Base-by-base conservation (phyloP, 345 rosid species). In the Boechera divaricarpa region DNA sequence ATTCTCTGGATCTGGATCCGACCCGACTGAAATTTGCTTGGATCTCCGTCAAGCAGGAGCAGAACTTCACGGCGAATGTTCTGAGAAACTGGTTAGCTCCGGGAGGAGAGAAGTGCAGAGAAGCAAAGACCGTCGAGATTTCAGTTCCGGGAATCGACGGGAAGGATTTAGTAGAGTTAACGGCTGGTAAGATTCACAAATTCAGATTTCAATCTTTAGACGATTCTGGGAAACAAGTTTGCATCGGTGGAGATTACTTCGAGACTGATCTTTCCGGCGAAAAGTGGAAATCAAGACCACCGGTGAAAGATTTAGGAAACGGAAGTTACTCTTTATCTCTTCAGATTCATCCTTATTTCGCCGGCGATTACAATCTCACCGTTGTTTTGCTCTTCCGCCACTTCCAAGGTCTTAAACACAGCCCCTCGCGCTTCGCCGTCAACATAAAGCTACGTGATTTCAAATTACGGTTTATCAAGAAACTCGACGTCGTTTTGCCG, bases 261-360 rank as follows among this genome's bases (percentile, higher is more conserved):
- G 98, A 94, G 78, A 80, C 87, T 0, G 98, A 91, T 85, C 90
- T 94, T 26, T 90, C 96, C 3, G 97, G 98, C 3, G 89, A 85
- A 38, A 76, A 84, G 38, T 94, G 98, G 97, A 94, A 90, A 74
- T 91, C 96, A 1, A 70, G 94, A 80, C 98, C 98, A 13, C 72
- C 77, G 51, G 86, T 94, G 31, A 89, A 73, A 62, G 96, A 94
- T 76, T 86, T 94, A 7, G 86, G 86, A 35, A 86, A 94, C 64
- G 97, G 97, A 7, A 83, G 90, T 5, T 94, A 94, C 81, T 84
- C 86, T 1, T 26, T 91, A 39, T 72, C 83, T 5, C 78, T 94
- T 39, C 98, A 91, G 73, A 84, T 91, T 72, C 97, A 94, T 86
- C 97, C 90, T 2, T 90, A 91, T 67, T 94, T 91, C 58, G 70